phyloP scores from a whole-genome alignment of 768 basidiomycete species.

The Mycena indigotica region DNA sequence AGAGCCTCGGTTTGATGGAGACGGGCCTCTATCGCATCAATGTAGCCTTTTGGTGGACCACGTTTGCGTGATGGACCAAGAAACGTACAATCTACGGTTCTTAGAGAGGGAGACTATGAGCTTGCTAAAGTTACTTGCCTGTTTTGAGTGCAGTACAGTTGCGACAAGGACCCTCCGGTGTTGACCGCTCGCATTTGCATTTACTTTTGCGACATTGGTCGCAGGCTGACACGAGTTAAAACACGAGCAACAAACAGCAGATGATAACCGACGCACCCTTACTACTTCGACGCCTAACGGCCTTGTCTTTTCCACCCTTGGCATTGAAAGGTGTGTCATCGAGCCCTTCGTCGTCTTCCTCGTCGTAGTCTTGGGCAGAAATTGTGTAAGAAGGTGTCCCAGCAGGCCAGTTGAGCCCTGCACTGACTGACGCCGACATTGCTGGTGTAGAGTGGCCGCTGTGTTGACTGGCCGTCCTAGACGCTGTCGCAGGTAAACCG shows the following conservation, averaged over 20 bases:
- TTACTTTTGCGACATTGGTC: conserved; percentile 90
- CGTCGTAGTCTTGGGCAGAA: conserved; percentile 1
- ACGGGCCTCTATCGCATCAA: conserved; percentile 90
- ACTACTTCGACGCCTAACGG: conserved; percentile 71
- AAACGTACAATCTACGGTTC: conserved; percentile 66
- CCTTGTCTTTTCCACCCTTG: conserved; percentile 39
- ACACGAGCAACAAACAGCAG: conserved; percentile 4
- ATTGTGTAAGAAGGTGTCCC: conserved; percentile 40
- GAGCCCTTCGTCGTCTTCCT: conserved; percentile 3
- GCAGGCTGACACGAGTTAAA: conserved; percentile 56
- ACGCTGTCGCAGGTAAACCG: neutral
- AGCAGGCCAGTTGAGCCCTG: neutral
- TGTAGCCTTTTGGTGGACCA: conserved; percentile 92
- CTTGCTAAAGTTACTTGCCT: conserved; percentile 50
- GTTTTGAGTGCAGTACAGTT: conserved; percentile 75
- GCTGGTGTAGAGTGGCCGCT: neutral
- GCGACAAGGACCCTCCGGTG: conserved; percentile 66
- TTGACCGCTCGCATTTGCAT: conserved; percentile 81
- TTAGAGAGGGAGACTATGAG: conserved; percentile 4
- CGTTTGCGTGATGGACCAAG: conserved; percentile 80
- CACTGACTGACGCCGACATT: neutral
- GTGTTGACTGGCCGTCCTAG: neutral
- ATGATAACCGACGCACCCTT: conserved; percentile 52
- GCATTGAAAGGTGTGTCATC: neutral
- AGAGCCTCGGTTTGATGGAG: conserved; percentile 91